These are phyloP conservation scores for Sclerotinia minor DNA, from an alignment of 2,329 filamentous ascomycete species.

Conservation along the genomic window DNA sequence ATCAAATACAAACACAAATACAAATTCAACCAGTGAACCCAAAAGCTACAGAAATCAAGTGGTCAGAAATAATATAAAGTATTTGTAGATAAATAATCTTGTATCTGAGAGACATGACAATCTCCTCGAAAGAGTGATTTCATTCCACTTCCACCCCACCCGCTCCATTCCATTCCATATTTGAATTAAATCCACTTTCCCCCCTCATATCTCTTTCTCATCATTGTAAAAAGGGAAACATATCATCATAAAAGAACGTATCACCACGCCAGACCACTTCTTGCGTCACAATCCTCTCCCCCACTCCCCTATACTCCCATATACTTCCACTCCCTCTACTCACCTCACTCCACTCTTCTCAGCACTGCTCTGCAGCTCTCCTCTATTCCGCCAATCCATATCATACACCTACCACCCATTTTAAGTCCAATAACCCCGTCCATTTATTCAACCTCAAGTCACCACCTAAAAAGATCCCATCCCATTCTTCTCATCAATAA, in stretches of 20 bases:
- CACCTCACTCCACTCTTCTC: neutral
- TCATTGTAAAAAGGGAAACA: neutral
- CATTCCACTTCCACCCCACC: neutral
- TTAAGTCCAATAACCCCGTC: neutral
- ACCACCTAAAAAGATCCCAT: conserved; percentile 50
- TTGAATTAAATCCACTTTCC: neutral
- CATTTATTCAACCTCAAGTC: neutral
- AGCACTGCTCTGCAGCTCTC: neutral
- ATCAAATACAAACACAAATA: neutral
- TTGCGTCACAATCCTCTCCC: neutral
- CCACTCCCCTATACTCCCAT: too few relatives aligned
- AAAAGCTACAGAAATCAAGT: neutral
- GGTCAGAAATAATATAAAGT: neutral
- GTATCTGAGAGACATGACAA: neutral
- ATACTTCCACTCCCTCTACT: neutral
- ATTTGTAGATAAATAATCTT: too few relatives aligned
- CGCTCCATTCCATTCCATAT: neutral
- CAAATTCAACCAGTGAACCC: neutral
- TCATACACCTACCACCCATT: neutral
- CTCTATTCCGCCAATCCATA: neutral
- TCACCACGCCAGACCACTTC: too few relatives aligned
- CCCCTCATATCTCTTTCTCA: neutral
- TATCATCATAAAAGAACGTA: neutral
- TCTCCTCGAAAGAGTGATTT: neutral
- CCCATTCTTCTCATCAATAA: conserved; percentile 78